These are phyloP conservation scores for Tricholoma saponaceum DNA, from an alignment of 768 basidiomycete species.

Conservation along the genomic window DNA sequence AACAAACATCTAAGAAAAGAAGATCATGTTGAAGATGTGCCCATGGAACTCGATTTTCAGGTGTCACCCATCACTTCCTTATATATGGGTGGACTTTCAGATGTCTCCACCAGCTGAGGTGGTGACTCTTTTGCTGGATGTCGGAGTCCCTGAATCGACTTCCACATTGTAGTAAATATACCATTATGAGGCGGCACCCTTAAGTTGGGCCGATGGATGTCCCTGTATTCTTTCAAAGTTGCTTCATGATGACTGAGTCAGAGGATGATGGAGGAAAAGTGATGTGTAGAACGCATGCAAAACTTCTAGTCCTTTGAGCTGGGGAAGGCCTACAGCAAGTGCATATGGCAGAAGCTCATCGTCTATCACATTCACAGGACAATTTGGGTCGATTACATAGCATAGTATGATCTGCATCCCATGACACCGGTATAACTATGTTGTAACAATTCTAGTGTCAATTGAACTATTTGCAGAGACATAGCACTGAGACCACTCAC, in stretches of 20 bases:
- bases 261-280: neutral
- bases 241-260: neutral
- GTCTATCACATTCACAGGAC: neutral
- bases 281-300: neutral
- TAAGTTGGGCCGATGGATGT: neutral
- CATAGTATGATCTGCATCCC: no score
- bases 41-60: neutral
- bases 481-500: no score
- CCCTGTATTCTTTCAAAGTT: neutral
- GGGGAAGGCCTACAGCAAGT: neutral
- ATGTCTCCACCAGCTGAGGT: neutral
- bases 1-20: no score
- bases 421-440: no score
- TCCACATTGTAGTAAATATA: neutral
- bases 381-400: neutral
- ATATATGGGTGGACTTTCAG: neutral
- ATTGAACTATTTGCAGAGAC: no score
- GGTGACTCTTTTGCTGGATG: neutral
- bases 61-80: neutral
- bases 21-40: no score
- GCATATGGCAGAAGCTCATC: neutral
- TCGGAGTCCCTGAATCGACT: neutral
- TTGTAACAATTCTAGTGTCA: no score
- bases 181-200: neutral
- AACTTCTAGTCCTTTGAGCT: neutral